These are phyloP conservation scores for Vitis rotundifolia DNA, from an alignment of 164 flowering plant genomes.

Conservation along the genomic window DNA sequence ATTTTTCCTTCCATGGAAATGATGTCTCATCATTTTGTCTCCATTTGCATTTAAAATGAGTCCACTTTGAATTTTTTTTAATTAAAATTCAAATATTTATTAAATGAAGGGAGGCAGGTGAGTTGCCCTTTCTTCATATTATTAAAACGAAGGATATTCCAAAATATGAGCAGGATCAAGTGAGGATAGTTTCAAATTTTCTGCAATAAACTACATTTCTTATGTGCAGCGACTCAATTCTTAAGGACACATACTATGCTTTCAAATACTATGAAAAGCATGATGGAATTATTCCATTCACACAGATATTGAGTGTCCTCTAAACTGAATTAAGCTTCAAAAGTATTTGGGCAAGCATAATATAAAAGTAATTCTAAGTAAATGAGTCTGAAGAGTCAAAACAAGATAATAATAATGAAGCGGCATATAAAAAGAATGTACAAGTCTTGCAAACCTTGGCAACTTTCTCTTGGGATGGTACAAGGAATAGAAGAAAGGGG, in stretches of 20 bases:
- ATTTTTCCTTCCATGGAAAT: background rate
- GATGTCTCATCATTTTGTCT: no score
- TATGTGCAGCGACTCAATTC: background rate
- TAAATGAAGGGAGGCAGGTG: no score
- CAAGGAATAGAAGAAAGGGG: constrained; percentile 79
- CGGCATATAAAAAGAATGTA: background rate
- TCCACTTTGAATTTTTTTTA: background rate
- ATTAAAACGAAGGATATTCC: background rate
- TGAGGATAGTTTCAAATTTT: background rate
- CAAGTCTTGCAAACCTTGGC: constrained; percentile 60
- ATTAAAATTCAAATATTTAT: no score
- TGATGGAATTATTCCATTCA: background rate
- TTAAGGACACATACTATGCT: background rate
- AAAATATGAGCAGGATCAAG: background rate
- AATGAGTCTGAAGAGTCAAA: background rate
- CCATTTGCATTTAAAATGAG: background rate
- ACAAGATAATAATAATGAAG: background rate
- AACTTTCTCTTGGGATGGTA: constrained; percentile 68
- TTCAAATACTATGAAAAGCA: background rate
- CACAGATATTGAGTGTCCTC: background rate
- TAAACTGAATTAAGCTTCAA: no score
- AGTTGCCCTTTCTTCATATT: no score
- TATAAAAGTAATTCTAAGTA: no score
- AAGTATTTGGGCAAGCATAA: no score
- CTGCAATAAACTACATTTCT: no score